Base-by-base conservation (phyloP, 371 early-diverging fungal genomes). In the Batkoa obscura region DNA sequence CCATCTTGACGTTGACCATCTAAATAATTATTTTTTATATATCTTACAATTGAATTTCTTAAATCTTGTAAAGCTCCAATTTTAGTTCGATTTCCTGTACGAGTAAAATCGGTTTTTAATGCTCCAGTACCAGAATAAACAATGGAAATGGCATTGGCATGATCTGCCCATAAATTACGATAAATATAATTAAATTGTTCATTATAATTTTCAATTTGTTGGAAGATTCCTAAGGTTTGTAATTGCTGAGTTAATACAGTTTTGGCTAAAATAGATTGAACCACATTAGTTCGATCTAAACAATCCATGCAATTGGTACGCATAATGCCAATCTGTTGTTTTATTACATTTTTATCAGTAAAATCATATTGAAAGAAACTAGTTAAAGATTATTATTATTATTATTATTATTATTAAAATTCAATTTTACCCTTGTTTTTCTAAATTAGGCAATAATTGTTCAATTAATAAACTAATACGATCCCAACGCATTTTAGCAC, bases 281-380 rank as follows among this genome's bases (percentile, higher is more conserved):
- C 91, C 2, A 99, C 94, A 62, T 99, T 99, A 36, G 99, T 99
- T 62, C 99, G 80, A 69, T 99, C 99, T 50, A 99, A 71, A 62
- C 98, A 99, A 72, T 99, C 99, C 83, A 99, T 96, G 66, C 99
- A 99, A 67, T 99, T 99, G 4, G 96, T 88, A 56, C 99, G 83
- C 6, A 94, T 73, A 10, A 97, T 84, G 1, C 88, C 86, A 0
- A 69, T 69, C 60, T 99, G 98, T 37, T 58, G 63, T 30, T 13
- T 42, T 13, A 38, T 49, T 15, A 58, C 39, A 15, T 65, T 58
- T 2, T 30, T 15, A 6, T 15, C 15, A n/a, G 23, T 23, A 23
- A 23, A 23, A 23, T 23, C 23, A 23, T 23, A 23, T 23, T 23
- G 23, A 23, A 23, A 23, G 23, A 23, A 23, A 23, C 23, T 23